Base-by-base conservation (phyloP, 2,329 filamentous ascomycete species). In the Colletotrichum lindemuthianum region DNA sequence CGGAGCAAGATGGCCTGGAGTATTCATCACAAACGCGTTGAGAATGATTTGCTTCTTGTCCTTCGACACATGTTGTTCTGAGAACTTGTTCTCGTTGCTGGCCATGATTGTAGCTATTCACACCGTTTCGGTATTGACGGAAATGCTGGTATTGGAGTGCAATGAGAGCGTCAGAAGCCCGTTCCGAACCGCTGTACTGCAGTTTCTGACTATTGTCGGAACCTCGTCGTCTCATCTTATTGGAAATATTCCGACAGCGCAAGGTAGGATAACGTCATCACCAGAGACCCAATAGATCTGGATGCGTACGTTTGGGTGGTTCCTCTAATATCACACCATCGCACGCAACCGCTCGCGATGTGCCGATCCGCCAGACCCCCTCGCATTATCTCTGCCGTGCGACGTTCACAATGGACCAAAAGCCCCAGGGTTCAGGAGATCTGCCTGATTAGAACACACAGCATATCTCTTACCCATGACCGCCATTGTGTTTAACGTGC, bases 1-100 rank as follows among this genome's bases (percentile, higher is more conserved):
- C 4, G 80, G 80, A 2, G 80, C 81, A 67, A 83, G 80, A 63
- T 84, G 82, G 4, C 80, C 80, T 56, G 74, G 76, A 59, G 73
- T 73, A 72, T 72, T 75, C 69, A 76, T 75, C 7, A 80, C 78
- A 61, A 81, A 81, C 0, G 78, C 78, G 68, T 81, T 80, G 63
- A 81, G 70, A 40, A 81, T 77, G 45, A 80, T 68, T 52, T 73
- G 73, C 68, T 79, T 80, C 69, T 76, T 77, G 24, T 2, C 8
- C 8, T 40, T 33, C 8, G 43, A 2, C 3, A 15, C 2, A 16
- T 2, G 16, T 3, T 48, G 8, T 8, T 11, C 24, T 8, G 4
- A 40, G 4, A 11, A 2, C 10, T 33, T 2, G 11, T 13, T 9
- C 33, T 6, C 12, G 2, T 11, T 15, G 12, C 15, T 40, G 8